These are phyloP conservation scores for Purpureocillium lavendulum DNA, from an alignment of 2,329 filamentous ascomycete genomes.

Conservation along the genomic window DNA sequence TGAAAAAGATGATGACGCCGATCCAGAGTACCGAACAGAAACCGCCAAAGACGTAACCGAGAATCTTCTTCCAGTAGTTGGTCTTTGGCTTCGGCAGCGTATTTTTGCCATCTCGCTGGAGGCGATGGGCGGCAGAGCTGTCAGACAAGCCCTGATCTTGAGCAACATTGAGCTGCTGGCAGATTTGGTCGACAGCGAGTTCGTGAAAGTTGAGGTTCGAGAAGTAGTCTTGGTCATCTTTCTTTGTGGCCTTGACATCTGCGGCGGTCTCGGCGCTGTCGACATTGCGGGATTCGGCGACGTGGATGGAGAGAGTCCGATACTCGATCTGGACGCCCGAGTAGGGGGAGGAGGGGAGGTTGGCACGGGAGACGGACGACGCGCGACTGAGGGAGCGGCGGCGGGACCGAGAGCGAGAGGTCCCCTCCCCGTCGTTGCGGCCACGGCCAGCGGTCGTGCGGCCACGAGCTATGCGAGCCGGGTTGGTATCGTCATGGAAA, in stretches of 20 bases:
- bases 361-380: slow-evolving; percentile 1
- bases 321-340: slow-evolving; percentile 30
- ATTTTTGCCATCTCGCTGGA: slow-evolving; percentile 32
- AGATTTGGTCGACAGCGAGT: slow-evolving; percentile 23
- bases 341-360: slow-evolving; percentile 18
- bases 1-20: slow-evolving; percentile 37
- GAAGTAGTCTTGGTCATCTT: slow-evolving; percentile 34
- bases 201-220: slow-evolving; percentile 29
- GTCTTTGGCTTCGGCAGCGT: slow-evolving; percentile 30
- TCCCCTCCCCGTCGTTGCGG: slow-evolving; percentile 1
- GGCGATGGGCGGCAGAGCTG: slow-evolving; percentile 20
- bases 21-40: slow-evolving; percentile 39
- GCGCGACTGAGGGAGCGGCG: slow-evolving; percentile 13
- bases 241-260: slow-evolving; percentile 17
- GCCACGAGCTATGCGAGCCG: slow-evolving; percentile 10
- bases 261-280: slow-evolving; percentile 10
- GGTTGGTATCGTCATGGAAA: slow-evolving; percentile 13
- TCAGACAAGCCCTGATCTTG: slow-evolving; percentile 24
- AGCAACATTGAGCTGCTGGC: slow-evolving; percentile 29
- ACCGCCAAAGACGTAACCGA: slow-evolving; percentile 35
- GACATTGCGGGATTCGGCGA: slow-evolving; percentile 25
- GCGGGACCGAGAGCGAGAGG: slow-evolving; percentile 13
- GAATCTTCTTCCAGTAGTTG: slow-evolving; percentile 32
- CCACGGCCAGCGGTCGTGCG: not conserved
- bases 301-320: slow-evolving; percentile 30